phyloP scores from a whole-genome alignment of 164 flowering plant genomes.

The Vitis amurensis region DNA sequence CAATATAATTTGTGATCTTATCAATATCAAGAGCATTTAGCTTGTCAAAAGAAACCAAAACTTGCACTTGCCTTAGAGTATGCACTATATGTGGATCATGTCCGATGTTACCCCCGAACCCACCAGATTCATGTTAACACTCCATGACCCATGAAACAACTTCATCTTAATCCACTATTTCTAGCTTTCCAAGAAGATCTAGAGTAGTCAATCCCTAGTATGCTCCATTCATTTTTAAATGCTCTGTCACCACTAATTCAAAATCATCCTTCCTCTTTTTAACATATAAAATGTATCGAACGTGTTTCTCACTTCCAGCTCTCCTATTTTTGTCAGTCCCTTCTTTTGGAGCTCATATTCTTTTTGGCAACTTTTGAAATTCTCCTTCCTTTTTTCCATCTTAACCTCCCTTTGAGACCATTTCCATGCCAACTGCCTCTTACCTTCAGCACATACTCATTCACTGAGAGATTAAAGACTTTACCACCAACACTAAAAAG shows the following conservation, averaged over 20 bases:
- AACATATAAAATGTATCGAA: constrained; percentile 56
- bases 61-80: constrained; percentile 86
- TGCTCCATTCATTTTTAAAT: constrained; percentile 85
- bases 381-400: too few relatives aligned
- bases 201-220: constrained; percentile 91
- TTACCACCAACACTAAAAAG: constrained; percentile 15
- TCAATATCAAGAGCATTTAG: constrained; percentile 71
- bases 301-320: constrained; percentile 73
- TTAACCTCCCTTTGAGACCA: too few relatives aligned
- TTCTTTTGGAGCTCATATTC: too few relatives aligned
- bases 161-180: constrained; percentile 57
- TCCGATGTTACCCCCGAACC: constrained; percentile 87
- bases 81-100: constrained; percentile 86
- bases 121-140: constrained; percentile 90
- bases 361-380: too few relatives aligned
- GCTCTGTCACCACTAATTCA: constrained; percentile 83
- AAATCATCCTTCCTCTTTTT: constrained; percentile 86
- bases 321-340: constrained; percentile 46
- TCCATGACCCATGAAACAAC: constrained; percentile 81
- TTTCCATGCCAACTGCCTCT: too few relatives aligned
- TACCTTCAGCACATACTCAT: constrained; percentile 16
- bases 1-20: constrained; percentile 67
- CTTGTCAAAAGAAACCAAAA: constrained; percentile 78
- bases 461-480: constrained; percentile 51
- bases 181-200: constrained; percentile 73